Evolutionary conservation across 805 yeast species (phyloP).

Genomic region (Schizosaccharomyces octosporus): DNA sequence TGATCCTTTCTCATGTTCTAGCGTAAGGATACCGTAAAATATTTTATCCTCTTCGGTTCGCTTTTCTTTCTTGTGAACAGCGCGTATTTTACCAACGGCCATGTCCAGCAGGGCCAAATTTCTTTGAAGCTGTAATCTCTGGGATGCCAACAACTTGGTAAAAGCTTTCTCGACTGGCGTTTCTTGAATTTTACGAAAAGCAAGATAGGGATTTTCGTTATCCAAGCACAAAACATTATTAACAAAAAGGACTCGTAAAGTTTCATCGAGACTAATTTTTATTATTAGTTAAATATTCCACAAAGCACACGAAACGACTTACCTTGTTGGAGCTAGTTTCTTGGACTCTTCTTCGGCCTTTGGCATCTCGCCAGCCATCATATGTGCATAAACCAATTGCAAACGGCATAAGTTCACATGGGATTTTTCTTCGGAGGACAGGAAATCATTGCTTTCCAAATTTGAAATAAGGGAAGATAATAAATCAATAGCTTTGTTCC

Average conservation of each 20-base stretch:
- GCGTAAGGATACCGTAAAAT: not conserved
- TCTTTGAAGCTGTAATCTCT: not conserved
- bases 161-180: not conserved
- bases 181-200: not conserved
- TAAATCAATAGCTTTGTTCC: not conserved
- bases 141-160: not conserved
- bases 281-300: not conserved
- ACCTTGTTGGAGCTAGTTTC: not conserved
- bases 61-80: not conserved
- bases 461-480: not conserved
- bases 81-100: not conserved
- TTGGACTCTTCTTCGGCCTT: not conserved
- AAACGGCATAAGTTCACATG: not conserved
- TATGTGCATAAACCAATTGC: not conserved
- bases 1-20: not conserved
- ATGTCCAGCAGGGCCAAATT: constrained; percentile 1
- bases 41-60: not conserved
- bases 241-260: not conserved
- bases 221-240: not conserved
- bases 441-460: not conserved
- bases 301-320: not conserved
- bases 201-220: not conserved
- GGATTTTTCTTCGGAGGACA: not conserved
- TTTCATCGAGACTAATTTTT: not conserved
- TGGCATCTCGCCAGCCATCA: not conserved